Conservation (phyloP, 345 rosid species). For the Kandelia obovata region DNA sequence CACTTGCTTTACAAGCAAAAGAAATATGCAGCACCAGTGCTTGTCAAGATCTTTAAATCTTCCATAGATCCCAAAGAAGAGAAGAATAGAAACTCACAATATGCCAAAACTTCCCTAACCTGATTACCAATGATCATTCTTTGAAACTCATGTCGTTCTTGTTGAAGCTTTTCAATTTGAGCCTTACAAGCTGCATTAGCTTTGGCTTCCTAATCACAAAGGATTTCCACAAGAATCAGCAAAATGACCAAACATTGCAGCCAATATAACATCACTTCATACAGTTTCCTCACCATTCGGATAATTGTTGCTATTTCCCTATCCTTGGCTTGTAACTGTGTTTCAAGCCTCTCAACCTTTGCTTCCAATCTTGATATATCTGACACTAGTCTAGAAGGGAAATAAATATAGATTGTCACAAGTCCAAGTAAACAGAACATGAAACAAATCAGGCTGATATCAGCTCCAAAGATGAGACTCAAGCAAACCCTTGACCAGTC, state of each 20-base stretch:
- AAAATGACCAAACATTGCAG: slow-evolving; percentile 13
- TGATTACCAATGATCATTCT: slow-evolving; percentile 95
- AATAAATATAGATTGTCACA: not conserved
- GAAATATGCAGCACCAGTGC: slow-evolving; percentile 9
- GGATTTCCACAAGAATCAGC: slow-evolving; percentile 4
- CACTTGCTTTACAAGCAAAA: slow-evolving; percentile 67
- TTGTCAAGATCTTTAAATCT: slow-evolving; percentile 15
- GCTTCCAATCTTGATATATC: slow-evolving; percentile 87
- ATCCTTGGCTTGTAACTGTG: slow-evolving; percentile 71
- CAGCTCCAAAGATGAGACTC: not conserved
- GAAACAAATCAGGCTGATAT: not conserved
- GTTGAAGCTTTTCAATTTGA: slow-evolving; percentile 86
- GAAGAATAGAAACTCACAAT: not conserved
- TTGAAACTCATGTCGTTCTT: slow-evolving; percentile 96
- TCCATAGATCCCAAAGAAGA: not conserved
- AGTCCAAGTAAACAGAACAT: not conserved
- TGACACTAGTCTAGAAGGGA: slow-evolving; percentile 48
- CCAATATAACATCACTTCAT: not conserved
- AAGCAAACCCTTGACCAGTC: not conserved
- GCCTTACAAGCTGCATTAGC: slow-evolving; percentile 76
- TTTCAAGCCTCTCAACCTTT: slow-evolving; percentile 91
- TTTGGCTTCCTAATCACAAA: slow-evolving; percentile 71
- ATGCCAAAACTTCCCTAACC: slow-evolving; percentile 35
- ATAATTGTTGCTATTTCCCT: slow-evolving; percentile 92
- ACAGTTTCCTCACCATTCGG: slow-evolving; percentile 57